Base-by-base conservation (phyloP, 768 basidiomycete genomes). In the Mycena indigotica region DNA sequence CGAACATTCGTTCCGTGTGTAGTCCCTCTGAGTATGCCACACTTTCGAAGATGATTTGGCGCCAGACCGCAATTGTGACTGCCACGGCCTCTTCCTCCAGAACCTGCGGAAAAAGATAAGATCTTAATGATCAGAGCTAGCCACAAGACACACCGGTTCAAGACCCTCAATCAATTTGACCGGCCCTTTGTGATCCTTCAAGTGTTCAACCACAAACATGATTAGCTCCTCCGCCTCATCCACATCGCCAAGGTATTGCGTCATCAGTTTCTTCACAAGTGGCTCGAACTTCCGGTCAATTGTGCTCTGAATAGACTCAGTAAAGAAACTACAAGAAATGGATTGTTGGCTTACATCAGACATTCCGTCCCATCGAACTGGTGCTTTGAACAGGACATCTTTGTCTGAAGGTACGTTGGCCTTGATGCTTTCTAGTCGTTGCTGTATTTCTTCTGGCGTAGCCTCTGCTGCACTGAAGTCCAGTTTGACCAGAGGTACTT, bases 1-100 rank as follows among this genome's bases (percentile, higher is more conserved):
- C 87, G 75, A 89, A 79, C 84, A 91, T 84, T 70, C 82, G 84
- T 65, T 93, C 93, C 24, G 93, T 94, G 66, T 89, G 85, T 59
- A 96, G 78, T 38, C 93, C 93, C 72, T 95, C 91, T 60, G 84
- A 87, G 70, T 92, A 95, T 25, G 94, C 91, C 84, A 93, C 89
- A 67, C 93, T 94, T 79, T 98, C 95, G 69, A 96, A 96, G 50
- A 94, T 91, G 65, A 96, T 83, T 74, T 93, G 91, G 53, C 93
- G 85, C 95, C 95, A 98, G 48, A 97, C 79, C 59, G 80, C 81
- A 65, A 87, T 72, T n/a, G 84, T 79, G 56, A 95, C 83, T 58
- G 93, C 87, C 25, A 77, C 75, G 4, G 95, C 94, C 70, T 98
- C 95, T 71, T 96, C 95, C 69, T 94, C 94, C 30, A 98, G 78